A percentile compares a stretch with the other conserved stretches of the same genome.
Conservation (phyloP, 2,329 filamentous ascomycete species). For the Bimuria novae-zelandiae region DNA sequence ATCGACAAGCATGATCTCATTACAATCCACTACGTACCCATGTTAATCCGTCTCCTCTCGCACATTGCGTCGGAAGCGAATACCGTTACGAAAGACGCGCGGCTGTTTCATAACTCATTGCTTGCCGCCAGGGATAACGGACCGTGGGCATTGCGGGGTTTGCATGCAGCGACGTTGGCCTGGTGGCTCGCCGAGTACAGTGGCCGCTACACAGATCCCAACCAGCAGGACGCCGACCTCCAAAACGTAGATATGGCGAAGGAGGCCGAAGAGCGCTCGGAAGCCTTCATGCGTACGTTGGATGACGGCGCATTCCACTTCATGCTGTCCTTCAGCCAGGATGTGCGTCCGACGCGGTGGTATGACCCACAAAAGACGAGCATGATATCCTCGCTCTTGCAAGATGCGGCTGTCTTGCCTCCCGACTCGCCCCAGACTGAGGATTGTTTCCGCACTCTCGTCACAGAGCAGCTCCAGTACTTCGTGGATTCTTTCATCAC, state of each 20-base stretch:
- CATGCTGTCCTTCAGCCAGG: slow-evolving; percentile 80
- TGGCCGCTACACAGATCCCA: slow-evolving; percentile 80
- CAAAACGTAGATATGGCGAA: slow-evolving; percentile 63
- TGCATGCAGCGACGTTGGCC: slow-evolving; percentile 77
- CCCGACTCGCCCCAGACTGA: slow-evolving; percentile 72
- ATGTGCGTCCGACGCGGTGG: slow-evolving; percentile 81
- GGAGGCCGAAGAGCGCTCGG: slow-evolving; percentile 73
- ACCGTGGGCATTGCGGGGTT: slow-evolving; percentile 72
- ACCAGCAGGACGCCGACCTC: slow-evolving; percentile 55
- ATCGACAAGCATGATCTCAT: slow-evolving; percentile 77
- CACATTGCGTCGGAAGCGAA: slow-evolving; percentile 77
- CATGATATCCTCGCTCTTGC: slow-evolving; percentile 79
- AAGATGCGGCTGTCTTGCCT: slow-evolving; percentile 73
- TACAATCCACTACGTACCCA: slow-evolving; percentile 80
- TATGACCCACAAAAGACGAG: slow-evolving; percentile 84
- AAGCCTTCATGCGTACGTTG: slow-evolving; percentile 74
- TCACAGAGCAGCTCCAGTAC: slow-evolving; percentile 81
- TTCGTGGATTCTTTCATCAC: slow-evolving; percentile 94
- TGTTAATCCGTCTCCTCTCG: slow-evolving; percentile 75
- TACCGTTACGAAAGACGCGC: slow-evolving; percentile 68
- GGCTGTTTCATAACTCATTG: slow-evolving; percentile 70
- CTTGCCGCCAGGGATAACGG: slow-evolving; percentile 69
- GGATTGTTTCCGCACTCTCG: slow-evolving; percentile 69
- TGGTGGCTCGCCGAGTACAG: slow-evolving; percentile 96
- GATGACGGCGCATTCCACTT: slow-evolving; percentile 94